Percentiles rank a stretch among this genome's conserved stretches.
phyloP scores from a whole-genome alignment of 2,329 filamentous ascomycete genomes.

The Trichoderma harzianum region DNA sequence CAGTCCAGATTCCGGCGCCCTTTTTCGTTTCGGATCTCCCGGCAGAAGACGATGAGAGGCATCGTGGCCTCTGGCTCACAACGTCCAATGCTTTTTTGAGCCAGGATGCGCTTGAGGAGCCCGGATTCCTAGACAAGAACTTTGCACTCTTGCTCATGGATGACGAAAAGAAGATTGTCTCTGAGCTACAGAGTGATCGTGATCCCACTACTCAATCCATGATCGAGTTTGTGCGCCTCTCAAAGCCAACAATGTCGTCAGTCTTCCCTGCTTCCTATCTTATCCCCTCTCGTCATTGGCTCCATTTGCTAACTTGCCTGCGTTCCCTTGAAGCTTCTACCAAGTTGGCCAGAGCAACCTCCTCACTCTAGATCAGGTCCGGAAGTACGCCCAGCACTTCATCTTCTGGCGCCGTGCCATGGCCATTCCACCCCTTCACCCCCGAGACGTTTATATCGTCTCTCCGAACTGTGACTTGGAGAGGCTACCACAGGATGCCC shows the following conservation, averaged over 20 bases:
- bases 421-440: slow-evolving; percentile 85
- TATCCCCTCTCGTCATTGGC: neutral
- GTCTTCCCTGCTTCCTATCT: neutral
- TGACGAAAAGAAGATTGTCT: slow-evolving; percentile 69
- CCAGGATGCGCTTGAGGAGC: slow-evolving; percentile 65
- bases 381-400: slow-evolving; percentile 85
- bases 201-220: slow-evolving; percentile 74
- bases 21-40: slow-evolving; percentile 72
- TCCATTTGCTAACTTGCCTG: neutral
- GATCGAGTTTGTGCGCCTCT: slow-evolving; percentile 76
- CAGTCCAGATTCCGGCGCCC: slow-evolving; percentile 62
- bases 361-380: slow-evolving; percentile 75
- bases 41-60: slow-evolving; percentile 62
- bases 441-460: slow-evolving; percentile 85
- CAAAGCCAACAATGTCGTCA: slow-evolving; percentile 62
- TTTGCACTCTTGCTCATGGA: slow-evolving; percentile 83
- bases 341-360: slow-evolving; percentile 69
- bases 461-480: slow-evolving; percentile 83
- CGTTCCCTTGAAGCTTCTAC: slow-evolving; percentile 44
- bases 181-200: slow-evolving; percentile 72
- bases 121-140: slow-evolving; percentile 73
- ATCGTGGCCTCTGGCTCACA: slow-evolving; percentile 79
- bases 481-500: slow-evolving; percentile 64
- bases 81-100: slow-evolving; percentile 74
- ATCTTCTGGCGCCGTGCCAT: slow-evolving; percentile 95